Percentiles rank a stretch among this genome's conserved stretches.
These are phyloP conservation scores for Lepraria neglecta DNA, from an alignment of 495 filamentous ascomycete species.

Conservation along the genomic window DNA sequence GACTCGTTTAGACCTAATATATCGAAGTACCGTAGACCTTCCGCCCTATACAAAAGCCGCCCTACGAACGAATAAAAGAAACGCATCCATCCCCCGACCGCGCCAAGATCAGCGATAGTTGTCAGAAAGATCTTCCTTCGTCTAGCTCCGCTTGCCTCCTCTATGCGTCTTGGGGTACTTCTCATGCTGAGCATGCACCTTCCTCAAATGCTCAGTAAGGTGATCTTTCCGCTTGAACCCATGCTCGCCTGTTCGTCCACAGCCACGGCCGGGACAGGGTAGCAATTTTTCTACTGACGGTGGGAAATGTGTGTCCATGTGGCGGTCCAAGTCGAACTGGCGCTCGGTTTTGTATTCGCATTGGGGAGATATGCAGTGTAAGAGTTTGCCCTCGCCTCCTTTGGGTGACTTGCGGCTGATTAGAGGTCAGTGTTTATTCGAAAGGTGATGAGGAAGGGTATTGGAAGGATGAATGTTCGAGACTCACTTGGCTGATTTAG, in stretches of 20 bases:
- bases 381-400: no score
- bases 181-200: slow-evolving; percentile 54
- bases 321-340: slow-evolving; percentile 49
- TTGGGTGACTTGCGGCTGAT: neutral
- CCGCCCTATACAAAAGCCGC: no score
- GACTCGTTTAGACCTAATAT: neutral
- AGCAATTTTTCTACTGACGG: slow-evolving; percentile 45
- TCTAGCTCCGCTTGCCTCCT: no score
- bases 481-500: no score
- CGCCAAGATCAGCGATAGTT: no score
- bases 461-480: no score
- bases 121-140: no score
- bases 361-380: neutral
- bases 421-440: neutral
- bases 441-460: neutral
- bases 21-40: neutral
- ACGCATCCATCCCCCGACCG: no score
- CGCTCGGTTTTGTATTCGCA: slow-evolving; percentile 24
- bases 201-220: slow-evolving; percentile 76
- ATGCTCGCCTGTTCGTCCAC: slow-evolving; percentile 68
- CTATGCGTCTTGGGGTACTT: slow-evolving; percentile 38
- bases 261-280: slow-evolving; percentile 71
- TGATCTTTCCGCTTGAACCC: slow-evolving; percentile 87
- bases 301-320: slow-evolving; percentile 47
- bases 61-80: no score